A percentile compares a stretch with the other conserved stretches of the same genome.
phyloP scores from a whole-genome alignment of 2,329 filamentous ascomycete species.

The Plenodomus lindquistii region DNA sequence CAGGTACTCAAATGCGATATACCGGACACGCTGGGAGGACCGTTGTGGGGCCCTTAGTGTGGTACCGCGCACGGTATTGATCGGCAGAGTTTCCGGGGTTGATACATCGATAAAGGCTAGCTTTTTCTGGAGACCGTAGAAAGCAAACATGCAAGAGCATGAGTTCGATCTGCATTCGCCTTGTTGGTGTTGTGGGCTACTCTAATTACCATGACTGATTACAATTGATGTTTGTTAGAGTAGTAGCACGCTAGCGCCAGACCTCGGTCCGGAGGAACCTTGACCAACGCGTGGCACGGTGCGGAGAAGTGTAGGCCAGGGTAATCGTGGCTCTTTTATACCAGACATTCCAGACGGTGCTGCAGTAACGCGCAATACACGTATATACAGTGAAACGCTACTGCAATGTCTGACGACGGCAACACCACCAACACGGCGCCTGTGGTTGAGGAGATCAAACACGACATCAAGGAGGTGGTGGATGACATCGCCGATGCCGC shows the following conservation, averaged over 20 bases:
- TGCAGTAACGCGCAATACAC: constrained; percentile 5
- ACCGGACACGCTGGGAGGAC: no score
- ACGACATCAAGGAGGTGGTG: constrained; percentile 28
- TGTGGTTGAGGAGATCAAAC: constrained; percentile 1
- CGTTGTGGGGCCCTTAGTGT: no score
- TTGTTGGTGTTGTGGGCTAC: no score
- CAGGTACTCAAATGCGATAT: no score
- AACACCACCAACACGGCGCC: constrained; percentile 44
- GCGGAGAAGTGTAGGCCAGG: constrained; percentile 20
- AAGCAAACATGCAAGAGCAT: no score
- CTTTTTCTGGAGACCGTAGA: no score
- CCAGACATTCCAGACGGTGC: constrained; percentile 14
- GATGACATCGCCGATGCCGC: constrained; percentile 28
- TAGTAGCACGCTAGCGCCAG: constrained; percentile 1
- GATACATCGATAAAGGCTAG: no score
- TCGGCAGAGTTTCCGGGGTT: no score
- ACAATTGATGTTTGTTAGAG: no score
- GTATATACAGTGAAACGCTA: constrained; percentile 1
- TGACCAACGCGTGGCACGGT: constrained; percentile 1
- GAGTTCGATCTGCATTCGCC: no score
- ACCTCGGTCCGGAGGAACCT: constrained; percentile 22
- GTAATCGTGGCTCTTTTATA: constrained; percentile 15
- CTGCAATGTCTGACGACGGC: constrained; percentile 42
- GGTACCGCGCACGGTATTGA: no score
- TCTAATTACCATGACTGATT: no score